These are phyloP conservation scores for Tulasnella sp. DNA, from an alignment of 768 basidiomycete genomes.

Conservation along the genomic window DNA sequence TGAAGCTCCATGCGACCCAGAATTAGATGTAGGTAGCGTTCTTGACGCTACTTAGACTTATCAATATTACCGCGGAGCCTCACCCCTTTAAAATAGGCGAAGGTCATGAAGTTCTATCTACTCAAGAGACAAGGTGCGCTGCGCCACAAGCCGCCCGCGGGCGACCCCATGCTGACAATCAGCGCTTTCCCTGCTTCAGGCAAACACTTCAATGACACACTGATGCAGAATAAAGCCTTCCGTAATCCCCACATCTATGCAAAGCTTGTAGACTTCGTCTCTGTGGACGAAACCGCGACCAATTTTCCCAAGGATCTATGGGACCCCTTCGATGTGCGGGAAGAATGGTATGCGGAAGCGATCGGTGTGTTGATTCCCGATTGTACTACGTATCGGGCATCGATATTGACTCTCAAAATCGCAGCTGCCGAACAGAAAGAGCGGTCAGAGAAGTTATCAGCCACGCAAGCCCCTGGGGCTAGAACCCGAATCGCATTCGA, in stretches of 20 bases:
- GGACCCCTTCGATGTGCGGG: slow-evolving; percentile 58
- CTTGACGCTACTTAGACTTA: background rate
- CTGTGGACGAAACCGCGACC: slow-evolving; percentile 81
- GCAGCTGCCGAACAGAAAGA: slow-evolving; percentile 59
- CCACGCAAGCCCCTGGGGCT: slow-evolving; percentile 51
- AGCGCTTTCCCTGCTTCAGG: slow-evolving; percentile 36
- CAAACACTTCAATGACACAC: slow-evolving; percentile 91
- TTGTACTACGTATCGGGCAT: slow-evolving; percentile 11
- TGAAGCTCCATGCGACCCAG: slow-evolving; percentile 54
- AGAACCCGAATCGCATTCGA: slow-evolving; percentile 60
- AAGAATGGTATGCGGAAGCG: slow-evolving; percentile 71
- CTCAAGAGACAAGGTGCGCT: slow-evolving; percentile 50
- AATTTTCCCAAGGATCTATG: slow-evolving; percentile 74
- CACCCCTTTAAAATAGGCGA: slow-evolving; percentile 51
- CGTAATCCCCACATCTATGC: slow-evolving; percentile 95
- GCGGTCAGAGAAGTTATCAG: slow-evolving; percentile 57
- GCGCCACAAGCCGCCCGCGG: too few relatives aligned
- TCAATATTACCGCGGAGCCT: background rate
- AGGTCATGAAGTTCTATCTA: slow-evolving; percentile 70
- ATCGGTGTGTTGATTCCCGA: slow-evolving; percentile 55
- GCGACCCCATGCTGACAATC: background rate
- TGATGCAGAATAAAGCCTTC: slow-evolving; percentile 90
- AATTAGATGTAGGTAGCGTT: slow-evolving; percentile 48
- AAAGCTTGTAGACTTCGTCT: slow-evolving; percentile 91
- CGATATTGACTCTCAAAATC: background rate